phyloP scores from a whole-genome alignment of 768 basidiomycete species.

The Auriscalpium microsporum region DNA sequence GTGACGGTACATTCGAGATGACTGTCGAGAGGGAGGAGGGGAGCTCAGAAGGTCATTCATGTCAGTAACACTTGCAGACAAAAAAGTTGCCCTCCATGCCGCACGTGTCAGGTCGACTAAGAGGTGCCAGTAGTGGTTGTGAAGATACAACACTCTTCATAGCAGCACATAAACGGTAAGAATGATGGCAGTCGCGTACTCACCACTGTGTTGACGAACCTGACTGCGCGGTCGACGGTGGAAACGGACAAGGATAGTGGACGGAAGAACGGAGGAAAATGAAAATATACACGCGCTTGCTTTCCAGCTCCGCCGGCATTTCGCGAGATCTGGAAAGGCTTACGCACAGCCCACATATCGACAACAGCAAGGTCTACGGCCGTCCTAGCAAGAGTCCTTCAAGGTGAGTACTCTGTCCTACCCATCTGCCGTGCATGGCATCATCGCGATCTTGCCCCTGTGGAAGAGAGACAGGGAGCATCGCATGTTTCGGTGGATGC shows the following conservation, averaged over 20 bases:
- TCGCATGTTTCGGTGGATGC: conserved; percentile 10
- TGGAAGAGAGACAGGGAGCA: not conserved
- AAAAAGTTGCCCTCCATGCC: conserved; percentile 19
- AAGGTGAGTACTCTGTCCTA: not conserved
- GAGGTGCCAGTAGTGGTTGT: conserved; percentile 75
- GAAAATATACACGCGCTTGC: not conserved
- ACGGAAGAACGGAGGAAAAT: not conserved
- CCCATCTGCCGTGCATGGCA: not conserved
- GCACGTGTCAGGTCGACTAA: conserved; percentile 69
- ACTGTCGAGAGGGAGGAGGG: not conserved
- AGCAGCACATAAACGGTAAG: conserved; percentile 10
- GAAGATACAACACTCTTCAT: conserved; percentile 80
- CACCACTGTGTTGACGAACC: conserved; percentile 3
- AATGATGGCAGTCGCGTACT: not conserved
- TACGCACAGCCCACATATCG: not conserved
- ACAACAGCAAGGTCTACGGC: not conserved
- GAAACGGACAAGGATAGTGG: not conserved
- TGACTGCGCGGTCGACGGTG: no score
- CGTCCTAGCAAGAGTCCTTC: not conserved
- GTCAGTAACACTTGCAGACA: conserved; percentile 57
- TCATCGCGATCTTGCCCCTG: not conserved
- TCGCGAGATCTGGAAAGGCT: not conserved
- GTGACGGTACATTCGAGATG: not conserved
- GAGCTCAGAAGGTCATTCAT: conserved; percentile 56
- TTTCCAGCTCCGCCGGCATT: not conserved